Conservation (phyloP, 1,284 basidiomycete genomes). For the Earliella scabrosa region DNA sequence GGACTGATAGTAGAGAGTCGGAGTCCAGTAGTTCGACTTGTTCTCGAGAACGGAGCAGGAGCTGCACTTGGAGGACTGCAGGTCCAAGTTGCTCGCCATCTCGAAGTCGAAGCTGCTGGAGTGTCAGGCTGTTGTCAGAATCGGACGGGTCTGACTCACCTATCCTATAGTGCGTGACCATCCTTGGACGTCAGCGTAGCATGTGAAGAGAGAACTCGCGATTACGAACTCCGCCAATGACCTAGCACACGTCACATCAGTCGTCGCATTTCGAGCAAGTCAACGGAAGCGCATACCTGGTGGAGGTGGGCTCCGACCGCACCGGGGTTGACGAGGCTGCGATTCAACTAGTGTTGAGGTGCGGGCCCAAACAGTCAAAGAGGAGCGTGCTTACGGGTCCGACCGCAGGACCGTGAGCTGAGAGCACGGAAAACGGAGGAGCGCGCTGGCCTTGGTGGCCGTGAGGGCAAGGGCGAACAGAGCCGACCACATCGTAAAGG, state of each 20-base stretch:
- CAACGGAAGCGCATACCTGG: background rate
- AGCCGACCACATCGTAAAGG: constrained; percentile 4
- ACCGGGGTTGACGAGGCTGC: constrained; percentile 6
- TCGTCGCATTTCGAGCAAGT: background rate
- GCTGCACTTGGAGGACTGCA: constrained; percentile 23
- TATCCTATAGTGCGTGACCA: background rate
- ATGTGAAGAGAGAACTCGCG: too few species aligned
- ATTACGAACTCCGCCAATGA: constrained; percentile 5
- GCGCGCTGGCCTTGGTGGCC: constrained; percentile 2
- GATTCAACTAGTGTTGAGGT: background rate
- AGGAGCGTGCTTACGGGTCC: background rate
- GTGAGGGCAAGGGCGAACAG: constrained; percentile 5
- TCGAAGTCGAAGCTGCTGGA: constrained; percentile 5
- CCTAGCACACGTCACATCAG: background rate
- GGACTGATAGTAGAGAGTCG: constrained; percentile 33
- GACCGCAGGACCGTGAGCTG: constrained; percentile 10
- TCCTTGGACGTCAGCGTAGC: background rate
- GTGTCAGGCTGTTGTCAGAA: background rate
- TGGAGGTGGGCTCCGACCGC: constrained; percentile 6
- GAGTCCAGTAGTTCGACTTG: constrained; percentile 37
- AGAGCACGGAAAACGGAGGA: constrained; percentile 10
- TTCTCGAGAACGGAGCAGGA: constrained; percentile 32
- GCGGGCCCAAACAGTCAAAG: background rate
- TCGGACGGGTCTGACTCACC: background rate
- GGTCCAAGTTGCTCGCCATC: constrained; percentile 6